Evolutionary conservation across 1,139 yeast genomes (phyloP), one percentile per base, ranked within the genome.

Genomic region (Saccharomyces pastorianus): DNA sequence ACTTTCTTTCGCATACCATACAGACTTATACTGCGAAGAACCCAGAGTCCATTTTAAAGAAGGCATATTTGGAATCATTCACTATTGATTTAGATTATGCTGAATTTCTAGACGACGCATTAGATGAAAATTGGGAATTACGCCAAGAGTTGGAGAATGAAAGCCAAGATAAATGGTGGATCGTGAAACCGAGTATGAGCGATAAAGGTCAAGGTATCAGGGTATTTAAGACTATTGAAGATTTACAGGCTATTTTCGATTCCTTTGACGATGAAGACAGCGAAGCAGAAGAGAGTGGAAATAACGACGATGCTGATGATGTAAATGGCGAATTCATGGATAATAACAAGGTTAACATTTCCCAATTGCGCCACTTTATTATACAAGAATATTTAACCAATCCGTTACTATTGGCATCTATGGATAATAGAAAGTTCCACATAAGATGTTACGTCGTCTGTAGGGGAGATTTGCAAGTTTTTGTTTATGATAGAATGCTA

Each of bases 121-220:
- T 93, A 49, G 98, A 91, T 68, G 99, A 93, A 62, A 83, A 88
- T 47, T 90, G 86, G 73, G 99, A 93, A 66, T 75, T 93, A 55
- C 75, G 96, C 54, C 85, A 85, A 48, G 96, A 86, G 61, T 74
- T 93, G 41, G 84, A 85, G 53, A 67, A 70, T 5, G 84, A 85
- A 53, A 67, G 70, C 4, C 82, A 82, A 23, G 78, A 76, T n/a
- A 81, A 79, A 59, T 79, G 85, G 53, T 93, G 95, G 91, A 93
- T 93, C 51, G 75, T 93, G 64, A 93, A 93, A 66, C 99, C 99
- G 11, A 84, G 96, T 61, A 90, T 93, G 97, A 86, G 96, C 64
- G 99, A 93, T 65, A 85, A 93, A 66, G 99, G 96, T 9, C 97
- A 93, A 68, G 99, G 99, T 0, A 90, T 93, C 48, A 75, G 96